Base-by-base conservation (phyloP, 805 yeast species). In the Candida stauntonica region DNA sequence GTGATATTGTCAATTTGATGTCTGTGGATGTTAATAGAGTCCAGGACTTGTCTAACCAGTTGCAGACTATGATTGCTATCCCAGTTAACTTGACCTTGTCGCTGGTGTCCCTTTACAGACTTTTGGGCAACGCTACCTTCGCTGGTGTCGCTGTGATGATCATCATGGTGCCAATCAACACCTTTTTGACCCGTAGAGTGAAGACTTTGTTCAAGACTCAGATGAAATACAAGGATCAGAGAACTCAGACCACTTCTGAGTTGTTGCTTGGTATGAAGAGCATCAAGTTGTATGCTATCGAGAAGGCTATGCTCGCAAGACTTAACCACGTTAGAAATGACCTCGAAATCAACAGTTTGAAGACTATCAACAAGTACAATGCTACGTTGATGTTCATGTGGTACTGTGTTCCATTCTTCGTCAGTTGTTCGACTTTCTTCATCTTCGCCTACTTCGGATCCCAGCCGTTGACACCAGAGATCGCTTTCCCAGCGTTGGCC, bases 1-100 rank as follows among this genome's bases (percentile, higher is more conserved):
- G 95, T 48, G 94, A 86, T 47, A 83, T 87, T 36, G 72, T 86
- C 47, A 86, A 85, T 52, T 68, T 81, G 52, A 73, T 85, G 68
- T 75, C 93, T 15, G 89, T 84, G 23, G 96, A 87, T 63, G 78
- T 84, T 11, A 63, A 65, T 33, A 68, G 83, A 45, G 63, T 86
- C 20, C 84, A 79, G 53, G 78, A 75, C 27, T 61, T 83, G 38
- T 59, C 75, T n/a, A 66, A 67, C 33, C 70, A 73, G 44, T 60
- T 79, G 18, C 80, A 75, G 47, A 66, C 71, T 5, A 51, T 80
- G 40, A 61, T 81, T 17, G 70, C 82, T 31, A 76, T 80, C 2
- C 87, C 87, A 5, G 57, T 77, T 14, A 68, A 78, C 41, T 61
- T 81, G 26, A 55, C 73, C 0, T 57, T 78, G 28, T 76, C 81